Conservation (phyloP, 345 rosid species). For the Melaleuca alternifolia region DNA sequence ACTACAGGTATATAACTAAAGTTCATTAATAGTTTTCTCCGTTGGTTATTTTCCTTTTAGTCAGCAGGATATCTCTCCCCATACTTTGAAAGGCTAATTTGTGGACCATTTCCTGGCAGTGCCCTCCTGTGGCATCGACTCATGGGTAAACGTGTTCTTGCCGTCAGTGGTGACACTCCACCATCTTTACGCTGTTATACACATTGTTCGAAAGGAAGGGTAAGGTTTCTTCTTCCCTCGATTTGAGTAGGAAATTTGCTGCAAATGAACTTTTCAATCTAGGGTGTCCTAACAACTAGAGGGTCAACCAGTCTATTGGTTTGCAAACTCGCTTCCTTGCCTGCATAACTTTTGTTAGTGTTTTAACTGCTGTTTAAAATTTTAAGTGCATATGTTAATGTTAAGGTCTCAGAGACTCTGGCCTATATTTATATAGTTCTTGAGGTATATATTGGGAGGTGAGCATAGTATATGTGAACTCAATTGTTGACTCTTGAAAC, state of each 20-base stretch:
- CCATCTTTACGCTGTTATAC: slow-evolving; percentile 68
- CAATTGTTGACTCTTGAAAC: not conserved
- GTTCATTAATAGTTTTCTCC: not conserved
- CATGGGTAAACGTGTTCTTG: slow-evolving; percentile 82
- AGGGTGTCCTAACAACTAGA: not conserved
- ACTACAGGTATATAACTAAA: slow-evolving; percentile 60
- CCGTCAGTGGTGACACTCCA: slow-evolving; percentile 32
- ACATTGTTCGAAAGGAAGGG: slow-evolving; percentile 93
- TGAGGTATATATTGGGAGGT: not conserved
- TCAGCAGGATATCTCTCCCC: not conserved
- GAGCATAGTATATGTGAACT: not conserved
- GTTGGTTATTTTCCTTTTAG: not conserved
- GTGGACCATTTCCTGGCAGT: slow-evolving; percentile 20
- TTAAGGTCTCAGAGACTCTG: not conserved
- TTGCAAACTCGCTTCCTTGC: not conserved
- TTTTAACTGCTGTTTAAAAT: not conserved
- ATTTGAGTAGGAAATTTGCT: not conserved
- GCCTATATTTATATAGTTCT: not conserved
- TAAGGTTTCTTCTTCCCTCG: slow-evolving; percentile 11
- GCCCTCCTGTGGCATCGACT: slow-evolving; percentile 95
- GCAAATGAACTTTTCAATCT: not conserved
- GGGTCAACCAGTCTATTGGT: not conserved
- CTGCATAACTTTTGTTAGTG: not conserved
- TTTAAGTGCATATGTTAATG: not conserved
- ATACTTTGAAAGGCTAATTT: not conserved